phyloP scores from a whole-genome alignment of 2,329 filamentous ascomycete species.

The Sclerotinia glacialis region DNA sequence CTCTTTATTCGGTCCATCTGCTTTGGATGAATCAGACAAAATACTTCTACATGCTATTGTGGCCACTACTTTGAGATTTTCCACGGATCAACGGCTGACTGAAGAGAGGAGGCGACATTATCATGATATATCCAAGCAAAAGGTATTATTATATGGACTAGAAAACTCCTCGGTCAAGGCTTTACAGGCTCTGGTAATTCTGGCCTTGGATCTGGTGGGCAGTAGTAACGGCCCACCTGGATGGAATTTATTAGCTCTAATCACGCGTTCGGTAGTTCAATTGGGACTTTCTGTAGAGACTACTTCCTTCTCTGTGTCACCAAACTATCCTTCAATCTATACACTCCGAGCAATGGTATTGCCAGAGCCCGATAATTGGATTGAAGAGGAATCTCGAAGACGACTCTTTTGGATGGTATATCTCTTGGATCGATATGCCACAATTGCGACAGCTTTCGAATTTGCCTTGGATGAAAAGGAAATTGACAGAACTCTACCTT shows the following conservation, averaged over 20 bases:
- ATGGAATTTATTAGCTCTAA: conserved; percentile 87
- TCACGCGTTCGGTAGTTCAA: conserved; percentile 85
- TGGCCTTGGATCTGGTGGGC: conserved; percentile 81
- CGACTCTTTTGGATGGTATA: conserved; percentile 95
- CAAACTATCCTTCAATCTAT: conserved; percentile 81
- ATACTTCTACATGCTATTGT: conserved; percentile 86
- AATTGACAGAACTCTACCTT: conserved; percentile 82
- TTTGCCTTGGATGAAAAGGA: conserved; percentile 87
- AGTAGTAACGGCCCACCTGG: conserved; percentile 86
- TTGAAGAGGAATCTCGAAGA: conserved; percentile 83
- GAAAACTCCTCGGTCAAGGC: conserved; percentile 88
- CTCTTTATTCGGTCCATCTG: conserved; percentile 72
- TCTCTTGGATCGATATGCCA: conserved; percentile 83
- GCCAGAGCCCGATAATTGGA: conserved; percentile 78
- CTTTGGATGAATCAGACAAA: conserved; percentile 75
- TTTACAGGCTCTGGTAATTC: conserved; percentile 80
- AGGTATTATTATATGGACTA: conserved; percentile 80
- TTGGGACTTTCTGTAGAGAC: conserved; percentile 80
- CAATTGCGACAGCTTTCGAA: conserved; percentile 86
- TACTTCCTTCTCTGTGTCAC: conserved; percentile 74
- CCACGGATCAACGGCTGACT: conserved; percentile 70
- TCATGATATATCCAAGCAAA: conserved; percentile 78
- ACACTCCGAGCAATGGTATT: conserved; percentile 82
- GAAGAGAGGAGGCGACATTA: conserved; percentile 71
- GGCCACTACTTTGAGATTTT: conserved; percentile 82